phyloP scores from a whole-genome alignment of 176 grass and related monocot genomes.

The Thinopyrum elongatum region DNA sequence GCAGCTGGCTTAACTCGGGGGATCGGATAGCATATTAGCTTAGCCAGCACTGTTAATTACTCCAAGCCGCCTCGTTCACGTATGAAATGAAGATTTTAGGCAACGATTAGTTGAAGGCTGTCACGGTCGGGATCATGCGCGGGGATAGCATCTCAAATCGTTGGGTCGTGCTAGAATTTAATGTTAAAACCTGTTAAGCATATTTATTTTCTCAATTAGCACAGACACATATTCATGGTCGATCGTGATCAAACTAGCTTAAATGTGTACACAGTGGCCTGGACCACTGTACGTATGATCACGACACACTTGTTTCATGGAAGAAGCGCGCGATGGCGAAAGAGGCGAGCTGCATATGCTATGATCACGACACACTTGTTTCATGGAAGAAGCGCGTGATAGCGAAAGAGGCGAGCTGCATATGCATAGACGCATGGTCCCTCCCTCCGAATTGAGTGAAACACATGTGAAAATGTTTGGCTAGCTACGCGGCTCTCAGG shows the following conservation, averaged over 20 bases:
- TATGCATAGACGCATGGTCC: background rate
- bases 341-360: background rate
- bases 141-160: background rate
- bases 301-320: background rate
- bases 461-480: slow-evolving; percentile 2
- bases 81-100: too few species aligned
- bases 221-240: background rate
- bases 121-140: background rate
- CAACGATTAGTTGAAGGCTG: background rate
- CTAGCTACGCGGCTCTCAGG: background rate
- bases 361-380: background rate
- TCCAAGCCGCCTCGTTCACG: too few species aligned
- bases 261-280: background rate
- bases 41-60: too few species aligned
- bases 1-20: background rate
- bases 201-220: background rate
- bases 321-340: background rate
- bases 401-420: background rate
- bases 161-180: background rate
- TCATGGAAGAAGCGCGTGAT: background rate
- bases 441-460: background rate
- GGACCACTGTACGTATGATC: background rate
- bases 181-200: background rate
- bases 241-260: background rate
- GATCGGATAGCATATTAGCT: too few species aligned